Percentiles rank a stretch among this genome's conserved stretches.
Evolutionary conservation across 2,329 filamentous ascomycete species (phyloP).

Genomic region (Penicillium capsulatum): DNA sequence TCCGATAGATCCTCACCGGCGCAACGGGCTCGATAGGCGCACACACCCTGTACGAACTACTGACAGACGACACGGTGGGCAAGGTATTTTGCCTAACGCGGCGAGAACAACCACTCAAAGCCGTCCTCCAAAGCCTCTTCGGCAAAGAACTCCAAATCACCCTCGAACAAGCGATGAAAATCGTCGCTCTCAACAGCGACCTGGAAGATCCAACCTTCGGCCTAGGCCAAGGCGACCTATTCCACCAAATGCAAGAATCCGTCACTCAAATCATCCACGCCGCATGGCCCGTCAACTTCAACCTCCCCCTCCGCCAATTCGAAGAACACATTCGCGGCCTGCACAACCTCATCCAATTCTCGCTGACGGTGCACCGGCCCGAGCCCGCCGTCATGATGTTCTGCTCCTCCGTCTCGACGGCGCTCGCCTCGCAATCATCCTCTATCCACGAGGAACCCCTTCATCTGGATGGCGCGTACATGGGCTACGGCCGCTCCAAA

Average conservation of each 20-base stretch:
- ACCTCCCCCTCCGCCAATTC: constrained; percentile 48
- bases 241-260: constrained; percentile 38
- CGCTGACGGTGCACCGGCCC: constrained; percentile 34
- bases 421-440: constrained; percentile 13
- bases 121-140: constrained; percentile 20
- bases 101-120: constrained; percentile 18
- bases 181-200: constrained; percentile 38
- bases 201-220: constrained; percentile 44
- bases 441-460: constrained; percentile 17
- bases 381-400: constrained; percentile 42
- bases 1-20: constrained; percentile 38
- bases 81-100: constrained; percentile 40
- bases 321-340: constrained; percentile 46
- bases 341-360: constrained; percentile 46
- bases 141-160: constrained; percentile 21
- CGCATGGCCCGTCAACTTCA: constrained; percentile 56
- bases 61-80: constrained; percentile 34
- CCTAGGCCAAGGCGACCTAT: constrained; percentile 26
- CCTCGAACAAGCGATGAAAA: constrained; percentile 29
- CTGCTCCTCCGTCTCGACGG: constrained; percentile 51
- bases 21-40: constrained; percentile 44
- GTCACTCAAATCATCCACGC: constrained; percentile 49
- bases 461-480: constrained; percentile 17
- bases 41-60: constrained; percentile 38
- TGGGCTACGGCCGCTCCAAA: constrained; percentile 36